Evolutionary conservation across 2,329 filamentous ascomycete genomes (phyloP).

Genomic region (Didymella arachidicola): DNA sequence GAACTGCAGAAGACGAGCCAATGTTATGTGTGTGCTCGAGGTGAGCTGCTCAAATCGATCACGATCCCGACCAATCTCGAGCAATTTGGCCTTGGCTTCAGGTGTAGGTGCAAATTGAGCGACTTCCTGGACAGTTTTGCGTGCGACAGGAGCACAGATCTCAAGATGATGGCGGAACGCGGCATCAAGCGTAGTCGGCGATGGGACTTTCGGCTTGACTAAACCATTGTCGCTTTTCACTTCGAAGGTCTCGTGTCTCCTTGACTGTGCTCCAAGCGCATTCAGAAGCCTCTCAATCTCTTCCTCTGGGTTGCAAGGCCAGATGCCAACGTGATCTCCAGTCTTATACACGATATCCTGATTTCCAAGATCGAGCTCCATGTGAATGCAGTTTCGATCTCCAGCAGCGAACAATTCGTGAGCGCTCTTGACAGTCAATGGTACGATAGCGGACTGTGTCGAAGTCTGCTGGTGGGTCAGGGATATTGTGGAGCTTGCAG

Average conservation of each 20-base stretch:
- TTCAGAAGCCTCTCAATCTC: conserved; percentile 49
- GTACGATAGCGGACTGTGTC: conserved; percentile 43
- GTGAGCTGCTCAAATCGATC: conserved; percentile 45
- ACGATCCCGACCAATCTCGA: conserved; percentile 44
- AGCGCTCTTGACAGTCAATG: conserved; percentile 42
- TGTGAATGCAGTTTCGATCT: conserved; percentile 52
- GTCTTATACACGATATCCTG: conserved; percentile 54
- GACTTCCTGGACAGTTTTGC: conserved; percentile 50
- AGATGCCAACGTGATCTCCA: conserved; percentile 54
- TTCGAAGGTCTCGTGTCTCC: conserved; percentile 33
- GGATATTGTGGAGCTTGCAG: conserved; percentile 29
- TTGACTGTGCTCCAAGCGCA: conserved; percentile 35
- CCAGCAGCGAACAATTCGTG: conserved; percentile 48
- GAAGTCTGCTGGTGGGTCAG: conserved; percentile 41
- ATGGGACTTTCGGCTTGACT: conserved; percentile 50
- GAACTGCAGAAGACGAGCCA: conserved; percentile 50
- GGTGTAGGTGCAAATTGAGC: conserved; percentile 52
- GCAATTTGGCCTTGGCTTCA: conserved; percentile 42
- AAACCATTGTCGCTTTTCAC: conserved; percentile 40
- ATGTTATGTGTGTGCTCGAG: conserved; percentile 45
- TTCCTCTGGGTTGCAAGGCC: conserved; percentile 51
- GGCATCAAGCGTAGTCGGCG: conserved; percentile 50
- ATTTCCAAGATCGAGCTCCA: conserved; percentile 52
- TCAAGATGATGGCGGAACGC: conserved; percentile 59
- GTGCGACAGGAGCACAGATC: conserved; percentile 53